phyloP scores from a whole-genome alignment of 768 basidiomycete genomes.

The Leccinum rimulosum region DNA sequence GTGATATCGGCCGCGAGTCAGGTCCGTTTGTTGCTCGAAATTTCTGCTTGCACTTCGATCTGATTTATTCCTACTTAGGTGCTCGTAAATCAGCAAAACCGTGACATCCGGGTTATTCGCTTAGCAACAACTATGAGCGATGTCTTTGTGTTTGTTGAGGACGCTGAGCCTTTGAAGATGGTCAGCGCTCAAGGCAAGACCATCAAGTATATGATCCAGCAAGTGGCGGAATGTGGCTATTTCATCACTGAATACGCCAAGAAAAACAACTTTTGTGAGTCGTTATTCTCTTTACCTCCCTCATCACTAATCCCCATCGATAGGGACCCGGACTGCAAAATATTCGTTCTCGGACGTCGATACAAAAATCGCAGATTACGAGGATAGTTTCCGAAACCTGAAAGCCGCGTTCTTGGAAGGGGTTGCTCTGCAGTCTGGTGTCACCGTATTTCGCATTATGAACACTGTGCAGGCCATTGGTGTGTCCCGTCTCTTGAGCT shows the following conservation, averaged over 20 bases:
- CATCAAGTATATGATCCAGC: slow-evolving; percentile 15
- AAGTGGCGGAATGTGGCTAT: slow-evolving; percentile 25
- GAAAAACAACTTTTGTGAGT: slow-evolving; percentile 17
- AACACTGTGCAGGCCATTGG: slow-evolving; percentile 7
- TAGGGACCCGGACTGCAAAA: slow-evolving; percentile 17
- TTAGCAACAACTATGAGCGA: slow-evolving; percentile 18
- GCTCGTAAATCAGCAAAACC: slow-evolving; percentile 17
- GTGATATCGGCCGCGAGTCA: slow-evolving; percentile 23
- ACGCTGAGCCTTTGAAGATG: slow-evolving; percentile 7
- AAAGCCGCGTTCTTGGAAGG: slow-evolving; percentile 18
- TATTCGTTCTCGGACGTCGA: slow-evolving; percentile 20
- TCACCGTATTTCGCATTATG: slow-evolving; percentile 24
- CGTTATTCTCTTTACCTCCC: neutral
- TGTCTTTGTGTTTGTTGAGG: slow-evolving; percentile 13
- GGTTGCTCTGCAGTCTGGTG: slow-evolving; percentile 11
- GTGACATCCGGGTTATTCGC: slow-evolving; percentile 15
- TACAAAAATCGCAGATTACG: slow-evolving; percentile 17
- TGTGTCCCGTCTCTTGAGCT: neutral
- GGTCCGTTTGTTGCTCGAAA: neutral
- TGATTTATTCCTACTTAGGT: slow-evolving; percentile 2
- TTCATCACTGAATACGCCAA: slow-evolving; percentile 24
- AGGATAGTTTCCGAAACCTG: slow-evolving; percentile 18
- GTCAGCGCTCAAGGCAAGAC: slow-evolving; percentile 7
- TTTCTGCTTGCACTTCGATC: neutral
- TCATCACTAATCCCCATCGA: neutral